Conservation (phyloP, 441 rosid species). For the Gossypium gossypioides region DNA sequence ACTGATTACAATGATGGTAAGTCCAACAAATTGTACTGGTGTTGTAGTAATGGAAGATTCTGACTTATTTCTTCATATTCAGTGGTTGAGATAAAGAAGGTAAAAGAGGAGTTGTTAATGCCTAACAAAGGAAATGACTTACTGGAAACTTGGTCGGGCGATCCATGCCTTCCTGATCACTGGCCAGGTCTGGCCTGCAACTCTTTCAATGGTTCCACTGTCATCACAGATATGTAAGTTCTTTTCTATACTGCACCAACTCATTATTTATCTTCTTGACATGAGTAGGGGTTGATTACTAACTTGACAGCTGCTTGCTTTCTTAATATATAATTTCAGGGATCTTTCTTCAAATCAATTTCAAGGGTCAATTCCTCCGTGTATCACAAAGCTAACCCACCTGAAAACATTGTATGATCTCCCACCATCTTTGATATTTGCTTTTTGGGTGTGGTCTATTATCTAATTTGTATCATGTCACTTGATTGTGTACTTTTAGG, state of each 20-base stretch:
- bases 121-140: conserved; percentile 22
- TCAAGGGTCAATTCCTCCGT: conserved; percentile 33
- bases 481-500: conserved; percentile 23
- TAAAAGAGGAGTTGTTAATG: conserved; percentile 26
- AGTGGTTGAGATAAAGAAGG: conserved; percentile 36
- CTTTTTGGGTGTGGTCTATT: conserved; percentile 1
- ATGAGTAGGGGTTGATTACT: too few relatives aligned
- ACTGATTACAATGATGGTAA: conserved; percentile 40
- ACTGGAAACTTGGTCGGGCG: conserved; percentile 53
- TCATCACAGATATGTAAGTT: conserved; percentile 47
- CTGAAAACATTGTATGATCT: conserved; percentile 43
- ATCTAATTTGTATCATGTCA: background rate
- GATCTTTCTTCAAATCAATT: conserved; percentile 33
- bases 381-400: conserved; percentile 26
- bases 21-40: background rate
- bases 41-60: background rate
- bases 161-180: conserved; percentile 46
- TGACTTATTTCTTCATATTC: background rate
- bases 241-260: background rate
- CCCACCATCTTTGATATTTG: background rate
- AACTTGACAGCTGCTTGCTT: background rate
- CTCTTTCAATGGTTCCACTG: conserved; percentile 18
- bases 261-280: background rate
- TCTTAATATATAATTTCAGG: conserved; percentile 26
- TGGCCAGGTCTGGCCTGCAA: conserved; percentile 51